Evolutionary conservation across 2,329 filamentous ascomycete species (phyloP).

Genomic region (Zalaria sp.): DNA sequence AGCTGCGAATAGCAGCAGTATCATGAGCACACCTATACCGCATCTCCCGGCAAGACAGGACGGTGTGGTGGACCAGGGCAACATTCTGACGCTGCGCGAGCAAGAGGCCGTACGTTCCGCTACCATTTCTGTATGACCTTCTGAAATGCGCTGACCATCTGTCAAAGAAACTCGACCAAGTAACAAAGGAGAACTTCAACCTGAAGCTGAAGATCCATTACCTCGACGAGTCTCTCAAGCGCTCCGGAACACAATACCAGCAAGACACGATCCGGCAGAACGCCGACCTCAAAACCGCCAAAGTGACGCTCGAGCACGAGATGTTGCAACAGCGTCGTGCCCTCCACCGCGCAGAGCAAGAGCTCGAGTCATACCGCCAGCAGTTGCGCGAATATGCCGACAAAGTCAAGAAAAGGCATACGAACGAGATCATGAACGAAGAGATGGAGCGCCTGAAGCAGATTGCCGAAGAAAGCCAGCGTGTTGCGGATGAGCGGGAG

Average conservation of each 20-base stretch:
- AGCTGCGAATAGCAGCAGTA: conserved; percentile 60
- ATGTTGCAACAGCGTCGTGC: conserved; percentile 77
- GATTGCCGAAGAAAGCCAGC: conserved; percentile 28
- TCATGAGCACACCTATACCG: conserved; percentile 66
- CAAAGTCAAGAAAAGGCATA: conserved; percentile 59
- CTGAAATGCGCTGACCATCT: conserved; percentile 4
- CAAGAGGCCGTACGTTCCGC: conserved; percentile 61
- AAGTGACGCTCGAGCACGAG: conserved; percentile 78
- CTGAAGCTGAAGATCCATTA: conserved; percentile 96
- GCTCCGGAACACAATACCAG: conserved; percentile 79
- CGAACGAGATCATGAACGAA: conserved; percentile 52
- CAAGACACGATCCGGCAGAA: conserved; percentile 86
- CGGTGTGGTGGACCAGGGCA: conserved; percentile 63
- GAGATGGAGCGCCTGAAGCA: conserved; percentile 38
- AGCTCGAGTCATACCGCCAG: conserved; percentile 69
- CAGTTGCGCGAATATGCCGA: conserved; percentile 76
- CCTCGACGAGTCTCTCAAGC: conserved; percentile 77
- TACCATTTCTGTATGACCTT: not conserved
- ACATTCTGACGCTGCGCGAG: conserved; percentile 80
- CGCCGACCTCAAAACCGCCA: conserved; percentile 87
- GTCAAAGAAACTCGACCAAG: conserved; percentile 64
- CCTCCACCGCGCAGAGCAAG: conserved; percentile 66
- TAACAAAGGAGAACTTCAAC: conserved; percentile 98
- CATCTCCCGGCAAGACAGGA: conserved; percentile 52
- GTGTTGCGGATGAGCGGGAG: conserved; percentile 24